Evolutionary conservation across 345 rosid species (phyloP), one percentile per base, ranked within the genome.

Genomic region (Hypericum perforatum): DNA sequence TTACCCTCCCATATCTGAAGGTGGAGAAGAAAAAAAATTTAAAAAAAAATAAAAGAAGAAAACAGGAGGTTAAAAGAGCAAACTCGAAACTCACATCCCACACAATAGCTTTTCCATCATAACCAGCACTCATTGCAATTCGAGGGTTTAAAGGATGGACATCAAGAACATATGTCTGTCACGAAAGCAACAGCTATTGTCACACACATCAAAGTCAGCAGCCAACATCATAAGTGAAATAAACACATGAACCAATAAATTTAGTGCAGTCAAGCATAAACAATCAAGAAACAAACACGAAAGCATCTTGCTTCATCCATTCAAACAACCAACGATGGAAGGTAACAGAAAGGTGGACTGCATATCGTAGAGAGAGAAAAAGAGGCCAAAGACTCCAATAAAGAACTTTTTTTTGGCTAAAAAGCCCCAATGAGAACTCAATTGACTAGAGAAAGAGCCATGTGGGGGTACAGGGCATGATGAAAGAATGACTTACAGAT

Each of bases 71-170:
- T 22, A 52, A 49, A 40, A 15, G 16, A 54, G 63, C 56, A 67
- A 67, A 63, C 14, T 55, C n/a, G 63, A 62, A 68, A 84, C 99
- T 80, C 74, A 94, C 99, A 78, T 94, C 99, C 99, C 99, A 94
- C 56, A 94, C 80, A 53, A 94, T 94, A 15, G 90, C 84, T 75
- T 72, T 80, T 57, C 97, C 99, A 65, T 94, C 99, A 71, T 94
- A 94, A 65, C 99, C 99, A 61, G 97, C 97, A 71, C 97, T 94
- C 99, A 94, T 94, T 52, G 99, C 99, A 49, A 94, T 82, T 69
- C 97, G 81, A 8, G 95, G 97, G 69, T 94, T 89, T 76, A 89
- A 86, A 69, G 99, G 99, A 67, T 94, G 97, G 63, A 89, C 97
- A 62, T 94, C 99, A 68, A 94, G 76, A 69, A 94, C 97, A 76